Base-by-base conservation (phyloP, 179 eudicot species). In the Actinidia arguta region DNA sequence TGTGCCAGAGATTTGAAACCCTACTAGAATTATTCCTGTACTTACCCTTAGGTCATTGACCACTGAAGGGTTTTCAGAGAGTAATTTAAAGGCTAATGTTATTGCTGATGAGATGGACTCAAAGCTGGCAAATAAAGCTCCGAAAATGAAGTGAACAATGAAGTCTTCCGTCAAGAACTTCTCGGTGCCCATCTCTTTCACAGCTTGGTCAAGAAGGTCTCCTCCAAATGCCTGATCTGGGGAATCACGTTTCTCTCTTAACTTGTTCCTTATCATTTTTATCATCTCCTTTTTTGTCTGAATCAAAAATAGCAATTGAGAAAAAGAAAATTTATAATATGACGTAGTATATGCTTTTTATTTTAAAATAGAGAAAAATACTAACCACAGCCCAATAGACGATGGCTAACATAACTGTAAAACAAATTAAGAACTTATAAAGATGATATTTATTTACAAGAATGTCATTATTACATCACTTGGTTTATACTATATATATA, bases 81-180 rank as follows among this genome's bases (percentile, higher is more conserved):
- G 61, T 22, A 82, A 76, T 20, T 77, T 68, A 18, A 82, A 27
- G 22, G 81, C 71, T 47, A 82, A 55, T 13, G 77, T 20, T 16
- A 82, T 1, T 0, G 48, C 55, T 27, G 81, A n/a, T 20, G 85
- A 82, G 24, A 82, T 70, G 14, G 85, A 10, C 58, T 82, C 85
- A 44, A 67, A 68, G 46, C 56, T 66, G 22, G 77, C 85, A 76
- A 82, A 64, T 47, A 82, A 77, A 68, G 46, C 62, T 18, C 79
- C 84, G 16, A 62, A 63, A n/a, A 75, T 64, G 16, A 81, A 61
- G 58, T 58, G 20, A 25, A 82, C 56, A 7, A 72, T 13, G 61
- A 82, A 82, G 56, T 77, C 75, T 56, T 82, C 85, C 9, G 85
- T 66, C 58, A 82, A 16, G 78, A 82, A 82, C 20, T 11, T 55